A percentile compares a stretch with the other conserved stretches of the same genome.
These are phyloP conservation scores for Serendipita vermifera DNA, from an alignment of 768 basidiomycete genomes.

Conservation along the genomic window DNA sequence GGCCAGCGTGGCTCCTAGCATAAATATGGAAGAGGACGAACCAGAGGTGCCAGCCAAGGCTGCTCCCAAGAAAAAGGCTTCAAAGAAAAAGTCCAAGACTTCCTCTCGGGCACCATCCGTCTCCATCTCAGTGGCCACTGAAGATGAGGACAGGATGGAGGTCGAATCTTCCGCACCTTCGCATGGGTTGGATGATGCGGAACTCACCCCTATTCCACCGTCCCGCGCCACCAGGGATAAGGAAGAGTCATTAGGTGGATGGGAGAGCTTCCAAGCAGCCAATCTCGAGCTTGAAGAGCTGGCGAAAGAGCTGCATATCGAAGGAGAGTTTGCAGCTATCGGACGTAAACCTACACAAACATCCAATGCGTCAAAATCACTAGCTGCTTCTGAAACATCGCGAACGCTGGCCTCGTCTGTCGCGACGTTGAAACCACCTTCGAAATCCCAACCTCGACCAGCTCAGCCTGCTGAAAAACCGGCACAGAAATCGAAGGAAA, in stretches of 20 bases:
- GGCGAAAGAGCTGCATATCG: slow-evolving; percentile 2
- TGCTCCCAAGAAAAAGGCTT: background rate
- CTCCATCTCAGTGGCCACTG: background rate
- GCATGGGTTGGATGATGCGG: background rate
- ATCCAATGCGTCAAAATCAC: background rate
- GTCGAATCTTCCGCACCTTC: background rate
- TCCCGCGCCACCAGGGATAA: background rate
- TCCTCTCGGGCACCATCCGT: background rate
- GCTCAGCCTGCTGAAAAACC: no score
- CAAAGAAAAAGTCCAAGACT: background rate
- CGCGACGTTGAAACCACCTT: background rate
- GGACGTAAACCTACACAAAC: background rate
- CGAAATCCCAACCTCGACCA: no score
- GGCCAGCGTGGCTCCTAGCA: background rate
- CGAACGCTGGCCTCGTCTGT: background rate
- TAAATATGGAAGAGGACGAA: background rate
- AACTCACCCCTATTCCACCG: background rate
- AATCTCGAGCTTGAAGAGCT: background rate
- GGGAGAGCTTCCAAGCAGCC: background rate
- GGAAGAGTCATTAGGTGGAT: slow-evolving; percentile 3
- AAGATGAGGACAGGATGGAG: background rate
- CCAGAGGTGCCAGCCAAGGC: background rate
- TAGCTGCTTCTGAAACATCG: background rate
- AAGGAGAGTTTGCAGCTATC: slow-evolving; percentile 5
- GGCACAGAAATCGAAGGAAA: no score